Percentiles rank a stretch among this genome's conserved stretches.
phyloP scores from a whole-genome alignment of 208 protist genomes.

The Entamoeba histolytica region DNA sequence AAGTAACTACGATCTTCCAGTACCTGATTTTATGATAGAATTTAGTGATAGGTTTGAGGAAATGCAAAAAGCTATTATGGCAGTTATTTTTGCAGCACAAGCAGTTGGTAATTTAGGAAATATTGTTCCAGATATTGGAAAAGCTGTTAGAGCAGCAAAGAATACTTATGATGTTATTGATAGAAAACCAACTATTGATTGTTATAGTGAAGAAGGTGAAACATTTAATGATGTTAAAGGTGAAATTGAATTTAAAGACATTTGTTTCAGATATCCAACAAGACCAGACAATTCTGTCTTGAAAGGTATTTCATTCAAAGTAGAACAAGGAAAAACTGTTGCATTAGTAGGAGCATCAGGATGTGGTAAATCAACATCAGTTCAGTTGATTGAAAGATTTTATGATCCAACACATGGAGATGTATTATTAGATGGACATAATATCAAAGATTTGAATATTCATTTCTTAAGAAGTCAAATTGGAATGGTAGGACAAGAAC shows the following conservation, averaged over 20 bases:
- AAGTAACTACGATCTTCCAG: not conserved
- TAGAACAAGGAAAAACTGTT: constrained; percentile 45
- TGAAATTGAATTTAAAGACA: not conserved
- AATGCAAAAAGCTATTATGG: not conserved
- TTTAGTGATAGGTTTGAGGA: not conserved
- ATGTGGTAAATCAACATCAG: constrained; percentile 65
- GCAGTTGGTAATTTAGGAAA: not conserved
- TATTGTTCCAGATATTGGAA: not conserved
- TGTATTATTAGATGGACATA: constrained; percentile 66
- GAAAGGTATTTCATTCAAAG: not conserved
- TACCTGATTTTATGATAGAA: not conserved
- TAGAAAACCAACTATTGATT: not conserved
- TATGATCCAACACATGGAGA: constrained; percentile 58
- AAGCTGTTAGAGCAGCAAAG: not conserved
- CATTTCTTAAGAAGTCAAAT: not conserved
- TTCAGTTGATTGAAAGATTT: constrained; percentile 67
- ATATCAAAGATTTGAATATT: constrained; percentile 49
- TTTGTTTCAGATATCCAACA: not conserved
- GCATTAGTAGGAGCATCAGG: constrained; percentile 69
- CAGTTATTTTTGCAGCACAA: not conserved
- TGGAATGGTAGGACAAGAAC: too few species aligned
- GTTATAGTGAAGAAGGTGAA: not conserved
- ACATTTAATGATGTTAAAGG: not conserved
- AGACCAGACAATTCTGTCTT: not conserved
- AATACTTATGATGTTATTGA: not conserved